Percentiles rank a stretch among this genome's conserved stretches.
Conservation (phyloP, 2,329 filamentous ascomycete genomes). For the Cercospora nicotianae region DNA sequence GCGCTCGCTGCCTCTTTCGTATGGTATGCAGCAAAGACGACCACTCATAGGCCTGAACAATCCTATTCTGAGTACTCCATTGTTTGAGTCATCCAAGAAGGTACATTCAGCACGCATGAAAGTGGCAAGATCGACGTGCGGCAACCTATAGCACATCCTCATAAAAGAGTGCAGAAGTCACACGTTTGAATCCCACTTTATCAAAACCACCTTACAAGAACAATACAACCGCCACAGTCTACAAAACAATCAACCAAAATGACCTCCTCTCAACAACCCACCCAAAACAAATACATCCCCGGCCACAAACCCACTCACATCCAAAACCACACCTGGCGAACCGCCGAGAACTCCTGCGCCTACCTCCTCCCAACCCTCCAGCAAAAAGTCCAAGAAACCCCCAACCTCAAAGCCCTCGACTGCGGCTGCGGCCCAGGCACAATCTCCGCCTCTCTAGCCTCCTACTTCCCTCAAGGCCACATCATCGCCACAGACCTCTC, state of each 20-base stretch:
- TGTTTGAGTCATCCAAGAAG: background rate
- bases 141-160: background rate
- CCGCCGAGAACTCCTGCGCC: constrained; percentile 45
- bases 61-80: background rate
- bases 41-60: background rate
- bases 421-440: constrained; percentile 53
- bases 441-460: constrained; percentile 48
- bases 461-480: constrained; percentile 45
- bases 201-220: background rate
- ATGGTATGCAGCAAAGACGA: background rate
- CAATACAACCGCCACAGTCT: background rate
- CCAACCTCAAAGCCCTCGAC: constrained; percentile 45
- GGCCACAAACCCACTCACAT: constrained; percentile 46
- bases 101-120: background rate
- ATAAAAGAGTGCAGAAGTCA: background rate
- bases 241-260: background rate
- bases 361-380: constrained; percentile 38
- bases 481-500: constrained; percentile 50
- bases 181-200: background rate
- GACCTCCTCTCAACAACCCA: background rate
- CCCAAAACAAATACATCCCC: constrained; percentile 40
- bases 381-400: constrained; percentile 26
- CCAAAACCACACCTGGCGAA: constrained; percentile 48
- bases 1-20: background rate
- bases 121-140: background rate